These are phyloP conservation scores for Tetradesmus lagerheimii DNA, from an alignment of 139 green algal genomes.

Conservation along the genomic window DNA sequence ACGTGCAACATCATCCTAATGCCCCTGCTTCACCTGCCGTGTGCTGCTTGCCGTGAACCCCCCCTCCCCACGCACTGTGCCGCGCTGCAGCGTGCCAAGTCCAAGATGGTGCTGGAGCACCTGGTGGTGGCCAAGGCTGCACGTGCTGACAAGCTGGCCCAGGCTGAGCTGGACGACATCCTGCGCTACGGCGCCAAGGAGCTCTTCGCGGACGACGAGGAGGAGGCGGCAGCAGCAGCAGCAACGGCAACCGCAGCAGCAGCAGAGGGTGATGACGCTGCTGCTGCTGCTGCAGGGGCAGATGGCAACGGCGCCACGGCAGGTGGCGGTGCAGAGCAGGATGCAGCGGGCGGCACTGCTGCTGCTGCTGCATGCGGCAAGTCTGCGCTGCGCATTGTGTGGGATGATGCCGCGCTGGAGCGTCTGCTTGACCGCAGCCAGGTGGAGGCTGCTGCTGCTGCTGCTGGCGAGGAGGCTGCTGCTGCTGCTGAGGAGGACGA, in stretches of 20 bases:
- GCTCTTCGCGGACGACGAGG: conserved; percentile 63
- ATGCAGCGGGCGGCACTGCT: background rate
- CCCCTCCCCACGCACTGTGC: background rate
- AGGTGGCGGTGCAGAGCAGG: background rate
- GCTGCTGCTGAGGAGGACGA: conserved; percentile 56
- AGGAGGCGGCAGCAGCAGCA: background rate
- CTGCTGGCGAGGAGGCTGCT: conserved; percentile 35
- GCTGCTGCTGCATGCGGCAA: conserved; percentile 23
- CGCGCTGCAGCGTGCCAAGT: conserved; percentile 64
- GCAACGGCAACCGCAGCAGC: background rate
- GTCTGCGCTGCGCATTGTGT: conserved; percentile 72
- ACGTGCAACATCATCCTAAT: too few relatives aligned
- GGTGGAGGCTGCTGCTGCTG: conserved; percentile 37
- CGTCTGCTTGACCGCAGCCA: conserved; percentile 74
- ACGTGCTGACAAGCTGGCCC: conserved; percentile 64
- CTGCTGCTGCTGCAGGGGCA: background rate
- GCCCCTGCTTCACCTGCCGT: background rate
- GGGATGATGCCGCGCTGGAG: conserved; percentile 81
- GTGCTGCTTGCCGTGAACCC: background rate
- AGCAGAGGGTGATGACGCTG: conserved; percentile 1
- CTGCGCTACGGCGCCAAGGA: conserved; percentile 74
- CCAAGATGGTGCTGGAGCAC: conserved; percentile 92
- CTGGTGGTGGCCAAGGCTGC: conserved; percentile 80
- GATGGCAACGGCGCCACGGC: background rate
- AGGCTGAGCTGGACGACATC: conserved; percentile 90